A percentile compares a stretch with the other conserved stretches of the same genome.
Evolutionary conservation across 2,329 filamentous ascomycete species (phyloP).

Genomic region (Botrytis tulipae): DNA sequence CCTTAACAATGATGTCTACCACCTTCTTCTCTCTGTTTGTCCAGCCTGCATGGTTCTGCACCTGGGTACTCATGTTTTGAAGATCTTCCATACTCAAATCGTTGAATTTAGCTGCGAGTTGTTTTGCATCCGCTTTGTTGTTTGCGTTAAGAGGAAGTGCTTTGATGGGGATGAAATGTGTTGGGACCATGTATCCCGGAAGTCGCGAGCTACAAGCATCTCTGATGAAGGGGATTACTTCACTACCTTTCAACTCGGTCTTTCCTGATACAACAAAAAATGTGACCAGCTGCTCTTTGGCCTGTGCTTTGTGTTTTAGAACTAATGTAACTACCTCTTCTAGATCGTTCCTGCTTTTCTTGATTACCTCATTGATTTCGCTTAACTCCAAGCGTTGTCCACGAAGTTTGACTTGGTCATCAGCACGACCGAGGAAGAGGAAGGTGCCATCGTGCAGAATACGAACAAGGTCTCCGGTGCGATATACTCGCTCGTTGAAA

Average conservation of each 20-base stretch:
- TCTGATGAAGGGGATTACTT: constrained; percentile 49
- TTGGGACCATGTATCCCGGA: constrained; percentile 87
- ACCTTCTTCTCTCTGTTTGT: constrained; percentile 48
- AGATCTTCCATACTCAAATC: constrained; percentile 57
- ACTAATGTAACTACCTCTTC: constrained; percentile 75
- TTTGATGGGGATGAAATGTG: constrained; percentile 71
- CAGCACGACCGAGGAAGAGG: constrained; percentile 81
- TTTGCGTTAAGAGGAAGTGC: constrained; percentile 79
- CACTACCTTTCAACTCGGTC: constrained; percentile 36
- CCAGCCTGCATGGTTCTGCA: constrained; percentile 36
- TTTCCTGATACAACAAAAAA: constrained; percentile 56
- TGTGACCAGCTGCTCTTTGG: constrained; percentile 79
- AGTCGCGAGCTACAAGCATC: constrained; percentile 67
- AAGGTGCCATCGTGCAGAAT: constrained; percentile 78
- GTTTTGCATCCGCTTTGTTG: constrained; percentile 81
- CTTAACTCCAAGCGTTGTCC: constrained; percentile 86
- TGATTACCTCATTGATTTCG: constrained; percentile 85
- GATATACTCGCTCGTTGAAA: constrained; percentile 67
- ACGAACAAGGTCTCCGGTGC: constrained; percentile 85
- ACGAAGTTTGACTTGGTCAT: constrained; percentile 89
- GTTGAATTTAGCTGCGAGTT: constrained; percentile 64
- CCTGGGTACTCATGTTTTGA: constrained; percentile 50
- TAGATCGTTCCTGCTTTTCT: constrained; percentile 56
- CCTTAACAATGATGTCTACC: constrained; percentile 51
- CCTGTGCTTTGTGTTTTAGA: constrained; percentile 64